Evolutionary conservation across 2,329 filamentous ascomycete genomes (phyloP).

Genomic region (Periconia sp.): DNA sequence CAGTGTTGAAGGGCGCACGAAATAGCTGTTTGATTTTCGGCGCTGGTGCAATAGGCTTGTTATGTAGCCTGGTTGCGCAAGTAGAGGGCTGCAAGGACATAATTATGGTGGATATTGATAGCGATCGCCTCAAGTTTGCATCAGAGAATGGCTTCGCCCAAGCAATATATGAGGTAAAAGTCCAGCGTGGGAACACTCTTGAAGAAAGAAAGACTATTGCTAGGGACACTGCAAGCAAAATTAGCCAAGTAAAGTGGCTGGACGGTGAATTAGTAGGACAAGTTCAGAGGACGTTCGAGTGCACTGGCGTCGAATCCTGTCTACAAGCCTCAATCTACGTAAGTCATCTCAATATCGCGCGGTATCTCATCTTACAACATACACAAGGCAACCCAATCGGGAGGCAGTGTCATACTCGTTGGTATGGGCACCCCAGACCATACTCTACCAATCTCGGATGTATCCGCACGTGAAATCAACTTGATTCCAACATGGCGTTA

Average conservation of each 20-base stretch:
- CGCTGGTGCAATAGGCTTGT: constrained; percentile 86
- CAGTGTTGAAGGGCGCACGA: too few relatives aligned
- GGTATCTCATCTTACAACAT: background rate
- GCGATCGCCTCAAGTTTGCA: constrained; percentile 79
- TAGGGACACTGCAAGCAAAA: background rate
- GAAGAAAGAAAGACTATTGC: background rate
- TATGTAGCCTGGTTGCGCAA: constrained; percentile 78
- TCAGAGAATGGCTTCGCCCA: constrained; percentile 53
- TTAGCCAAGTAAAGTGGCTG: background rate
- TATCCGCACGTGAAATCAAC: background rate
- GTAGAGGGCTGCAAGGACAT: constrained; percentile 86
- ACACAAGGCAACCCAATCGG: background rate
- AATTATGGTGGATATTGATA: constrained; percentile 90
- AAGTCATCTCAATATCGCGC: background rate
- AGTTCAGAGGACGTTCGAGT: constrained; percentile 75
- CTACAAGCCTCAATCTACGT: constrained; percentile 65
- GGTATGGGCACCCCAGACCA: constrained; percentile 69
- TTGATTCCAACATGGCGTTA: background rate
- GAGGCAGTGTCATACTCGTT: constrained; percentile 78
- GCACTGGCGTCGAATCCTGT: constrained; percentile 89
- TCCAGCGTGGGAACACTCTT: background rate
- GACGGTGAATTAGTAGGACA: constrained; percentile 30
- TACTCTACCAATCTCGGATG: background rate
- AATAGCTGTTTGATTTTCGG: constrained; percentile 93
- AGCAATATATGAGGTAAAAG: background rate